A percentile compares a stretch with the other conserved stretches of the same genome.
These are phyloP conservation scores for Talaromyces sp. DNA, from an alignment of 2,329 filamentous ascomycete species.

Conservation along the genomic window DNA sequence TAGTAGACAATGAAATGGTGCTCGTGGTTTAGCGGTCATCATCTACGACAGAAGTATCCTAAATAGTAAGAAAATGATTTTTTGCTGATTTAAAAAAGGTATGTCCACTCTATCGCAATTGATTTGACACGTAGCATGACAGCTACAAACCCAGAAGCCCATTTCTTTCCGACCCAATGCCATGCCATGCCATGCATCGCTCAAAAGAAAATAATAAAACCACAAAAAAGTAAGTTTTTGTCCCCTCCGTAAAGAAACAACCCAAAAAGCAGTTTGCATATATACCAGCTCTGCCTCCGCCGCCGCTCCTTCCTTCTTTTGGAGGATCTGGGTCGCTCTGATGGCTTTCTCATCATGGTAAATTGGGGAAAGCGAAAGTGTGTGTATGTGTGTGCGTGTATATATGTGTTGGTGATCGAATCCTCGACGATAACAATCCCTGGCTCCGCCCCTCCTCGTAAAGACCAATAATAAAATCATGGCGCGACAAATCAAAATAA, in stretches of 20 bases:
- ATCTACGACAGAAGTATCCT: too few species aligned
- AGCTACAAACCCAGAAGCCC: conserved; percentile 13
- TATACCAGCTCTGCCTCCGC: conserved; percentile 14
- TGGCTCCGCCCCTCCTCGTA: not conserved
- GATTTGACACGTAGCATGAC: conserved; percentile 8
- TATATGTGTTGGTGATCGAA: conserved; percentile 12
- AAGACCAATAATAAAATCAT: conserved; percentile 8
- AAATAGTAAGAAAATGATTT: not conserved
- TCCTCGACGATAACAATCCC: conserved; percentile 9
- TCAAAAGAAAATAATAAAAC: conserved; percentile 17
- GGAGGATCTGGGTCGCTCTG: conserved; percentile 12
- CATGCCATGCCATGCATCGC: conserved; percentile 20
- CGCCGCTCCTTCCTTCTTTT: not conserved
- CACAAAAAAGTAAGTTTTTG: conserved; percentile 12
- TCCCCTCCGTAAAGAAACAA: conserved; percentile 1
- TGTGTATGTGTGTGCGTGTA: not conserved
- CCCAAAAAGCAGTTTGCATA: conserved; percentile 14
- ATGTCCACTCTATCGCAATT: conserved; percentile 18
- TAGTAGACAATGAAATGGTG: too few species aligned
- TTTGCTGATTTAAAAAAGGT: not conserved
- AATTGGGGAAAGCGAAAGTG: conserved; percentile 3
- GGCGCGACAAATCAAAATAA: conserved; percentile 2
- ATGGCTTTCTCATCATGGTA: conserved; percentile 2
- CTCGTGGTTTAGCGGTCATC: too few species aligned
- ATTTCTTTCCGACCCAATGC: conserved; percentile 20